Percentiles rank a stretch among this genome's conserved stretches.
These are phyloP conservation scores for Nakazawaea molendinolei DNA, from an alignment of 805 yeast species.

Conservation along the genomic window DNA sequence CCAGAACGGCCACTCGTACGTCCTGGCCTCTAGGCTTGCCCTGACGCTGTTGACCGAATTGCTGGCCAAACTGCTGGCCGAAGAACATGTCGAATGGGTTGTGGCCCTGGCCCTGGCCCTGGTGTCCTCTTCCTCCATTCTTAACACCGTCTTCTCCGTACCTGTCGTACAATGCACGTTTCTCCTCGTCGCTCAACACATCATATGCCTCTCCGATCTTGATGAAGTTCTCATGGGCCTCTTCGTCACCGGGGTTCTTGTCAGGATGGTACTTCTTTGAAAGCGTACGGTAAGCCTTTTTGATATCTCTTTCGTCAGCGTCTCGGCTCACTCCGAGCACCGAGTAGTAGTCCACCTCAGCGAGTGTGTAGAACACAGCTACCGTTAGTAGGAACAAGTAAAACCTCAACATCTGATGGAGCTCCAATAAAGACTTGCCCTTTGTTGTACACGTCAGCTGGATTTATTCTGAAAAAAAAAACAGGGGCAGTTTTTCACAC, in stretches of 20 bases:
- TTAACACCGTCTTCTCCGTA: slow-evolving; percentile 74
- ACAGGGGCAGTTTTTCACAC: no score
- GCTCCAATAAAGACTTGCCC: neutral
- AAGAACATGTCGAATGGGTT: slow-evolving; percentile 48
- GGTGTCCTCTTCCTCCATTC: slow-evolving; percentile 40
- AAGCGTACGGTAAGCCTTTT: slow-evolving; percentile 74
- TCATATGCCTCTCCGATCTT: slow-evolving; percentile 94
- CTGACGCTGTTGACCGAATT: slow-evolving; percentile 20
- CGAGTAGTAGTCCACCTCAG: slow-evolving; percentile 36
- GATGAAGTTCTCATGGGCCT: slow-evolving; percentile 79
- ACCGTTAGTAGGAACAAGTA: neutral
- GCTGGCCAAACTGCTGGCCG: slow-evolving; percentile 22
- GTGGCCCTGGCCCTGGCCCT: slow-evolving; percentile 33
- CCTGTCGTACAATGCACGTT: slow-evolving; percentile 60
- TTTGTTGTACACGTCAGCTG: neutral
- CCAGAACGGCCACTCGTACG: slow-evolving; percentile 46
- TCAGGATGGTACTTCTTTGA: slow-evolving; percentile 92
- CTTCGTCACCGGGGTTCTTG: slow-evolving; percentile 77
- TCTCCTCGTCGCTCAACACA: slow-evolving; percentile 65
- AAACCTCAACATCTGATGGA: slow-evolving; percentile 2
- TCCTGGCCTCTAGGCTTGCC: slow-evolving; percentile 57
- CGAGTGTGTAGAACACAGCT: slow-evolving; percentile 19
- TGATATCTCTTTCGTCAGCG: slow-evolving; percentile 78
- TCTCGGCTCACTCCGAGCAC: slow-evolving; percentile 56
- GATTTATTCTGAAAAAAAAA: neutral